Evolutionary conservation across 2,329 filamentous ascomycete species (phyloP), one percentile per base, ranked within the genome.

Genomic region (Hypoxylon sp.): DNA sequence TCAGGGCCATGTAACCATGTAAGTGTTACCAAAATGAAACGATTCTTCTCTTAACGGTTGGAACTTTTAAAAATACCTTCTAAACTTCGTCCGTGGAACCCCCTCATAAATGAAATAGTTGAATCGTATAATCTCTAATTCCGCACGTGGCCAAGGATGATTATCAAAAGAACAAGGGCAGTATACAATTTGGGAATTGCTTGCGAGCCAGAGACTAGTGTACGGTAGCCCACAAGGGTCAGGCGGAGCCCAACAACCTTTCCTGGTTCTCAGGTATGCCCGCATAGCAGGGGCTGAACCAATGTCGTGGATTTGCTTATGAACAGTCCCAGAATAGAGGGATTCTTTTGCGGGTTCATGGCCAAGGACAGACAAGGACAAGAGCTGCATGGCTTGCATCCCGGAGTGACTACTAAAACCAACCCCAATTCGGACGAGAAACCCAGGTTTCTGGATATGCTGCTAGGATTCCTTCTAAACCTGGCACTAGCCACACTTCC

Each of bases 371-470:
- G 47, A 63, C 31, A 63, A n/a, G 56, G 47, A 63, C 31, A 63
- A n/a, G 56, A 65, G 55, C 35, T 56, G 57, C 37, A 63, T 47
- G 33, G 24, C 47, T 60, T 55, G 39, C 39, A 51, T 57, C 39
- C 52, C 52, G 50, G 47, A 69, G 29, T 63, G 56, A 39, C 50
- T 61, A 29, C 58, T 47, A 56, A 56, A 57, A 37, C 63, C 58
- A 67, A 67, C 37, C 58, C 47, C 13, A 59, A 63, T 47, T 62
- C 52, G 44, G 35, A 67, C 47, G 33, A 60, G 44, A 52, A 63
- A 68, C 71, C 72, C 72, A 67, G 65, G 63, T 70, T 65, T 56
- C 70, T 68, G 69, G 73, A 74, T 74, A 68, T 68, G 39, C 70
- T 69, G 22, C 70, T 51, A 52, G 73, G 73, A 73, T 72, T 67